These are phyloP conservation scores for Mycena kentingensis DNA, from an alignment of 768 basidiomycete genomes.

Conservation along the genomic window DNA sequence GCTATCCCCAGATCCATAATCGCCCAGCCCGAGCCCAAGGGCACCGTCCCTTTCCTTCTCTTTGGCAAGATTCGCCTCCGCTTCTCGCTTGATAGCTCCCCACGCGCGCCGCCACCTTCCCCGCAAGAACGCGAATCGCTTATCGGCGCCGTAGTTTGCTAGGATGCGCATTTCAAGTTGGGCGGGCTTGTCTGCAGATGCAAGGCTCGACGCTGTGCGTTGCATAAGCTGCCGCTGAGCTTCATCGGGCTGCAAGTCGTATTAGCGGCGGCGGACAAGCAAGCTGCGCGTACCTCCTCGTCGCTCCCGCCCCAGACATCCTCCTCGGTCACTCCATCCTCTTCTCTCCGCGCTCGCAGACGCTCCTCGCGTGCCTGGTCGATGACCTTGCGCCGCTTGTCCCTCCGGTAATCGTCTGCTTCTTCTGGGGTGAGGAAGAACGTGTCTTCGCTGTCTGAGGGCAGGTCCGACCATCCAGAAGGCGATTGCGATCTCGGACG, in stretches of 20 bases:
- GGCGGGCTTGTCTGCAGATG: constrained; percentile 72
- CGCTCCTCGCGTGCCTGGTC: constrained; percentile 65
- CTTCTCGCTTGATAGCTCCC: constrained; percentile 49
- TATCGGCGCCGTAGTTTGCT: constrained; percentile 79
- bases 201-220: constrained; percentile 70
- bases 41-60: constrained; percentile 17
- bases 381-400: constrained; percentile 66
- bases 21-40: constrained; percentile 52
- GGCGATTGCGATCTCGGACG: constrained; percentile 38
- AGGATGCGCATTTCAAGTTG: constrained; percentile 88
- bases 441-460: constrained; percentile 83
- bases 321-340: constrained; percentile 41
- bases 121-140: constrained; percentile 77
- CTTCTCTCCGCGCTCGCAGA: constrained; percentile 54
- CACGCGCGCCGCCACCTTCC: constrained; percentile 75
- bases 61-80: constrained; percentile 34
- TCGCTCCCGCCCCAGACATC: constrained; percentile 68
- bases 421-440: constrained; percentile 78
- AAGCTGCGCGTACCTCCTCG: constrained; percentile 55
- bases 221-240: constrained; percentile 66
- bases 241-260: constrained; percentile 54
- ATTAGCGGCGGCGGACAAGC: background rate
- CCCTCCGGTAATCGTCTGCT: constrained; percentile 61
- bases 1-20: constrained; percentile 64
- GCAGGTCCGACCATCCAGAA: constrained; percentile 80